Evolutionary conservation across 2,329 filamentous ascomycete genomes (phyloP).

Genomic region (Phyllosticta capitalensis): DNA sequence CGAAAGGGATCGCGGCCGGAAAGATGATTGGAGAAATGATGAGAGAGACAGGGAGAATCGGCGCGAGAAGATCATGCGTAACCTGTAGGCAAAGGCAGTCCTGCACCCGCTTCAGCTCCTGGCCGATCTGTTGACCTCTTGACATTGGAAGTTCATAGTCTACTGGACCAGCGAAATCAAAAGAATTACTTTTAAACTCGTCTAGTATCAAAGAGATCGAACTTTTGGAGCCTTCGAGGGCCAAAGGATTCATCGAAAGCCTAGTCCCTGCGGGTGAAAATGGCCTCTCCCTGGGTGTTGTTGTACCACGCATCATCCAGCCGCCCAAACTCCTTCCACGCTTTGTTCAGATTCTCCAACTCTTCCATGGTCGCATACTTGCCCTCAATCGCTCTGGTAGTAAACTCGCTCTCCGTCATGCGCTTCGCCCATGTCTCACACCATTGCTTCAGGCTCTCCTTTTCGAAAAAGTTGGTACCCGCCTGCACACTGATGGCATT

Average conservation of each 20-base stretch:
- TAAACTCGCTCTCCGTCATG: slow-evolving; percentile 26
- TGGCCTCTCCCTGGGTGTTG: slow-evolving; percentile 34
- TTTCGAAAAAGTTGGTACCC: slow-evolving; percentile 6
- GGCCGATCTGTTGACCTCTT: no score
- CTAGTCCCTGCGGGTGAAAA: slow-evolving; percentile 13
- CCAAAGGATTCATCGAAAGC: neutral
- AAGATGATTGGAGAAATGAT: neutral
- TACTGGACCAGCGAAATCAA: no score
- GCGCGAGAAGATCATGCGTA: slow-evolving; percentile 2
- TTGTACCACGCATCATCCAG: slow-evolving; percentile 35
- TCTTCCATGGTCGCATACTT: slow-evolving; percentile 29
- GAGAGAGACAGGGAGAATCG: slow-evolving; percentile 3
- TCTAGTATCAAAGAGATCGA: neutral
- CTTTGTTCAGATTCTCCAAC: slow-evolving; percentile 29
- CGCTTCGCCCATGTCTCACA: slow-evolving; percentile 32
- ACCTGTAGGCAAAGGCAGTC: neutral
- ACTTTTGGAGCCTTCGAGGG: neutral
- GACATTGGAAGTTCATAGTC: no score
- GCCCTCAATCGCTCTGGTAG: slow-evolving; percentile 27
- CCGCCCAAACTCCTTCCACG: slow-evolving; percentile 32
- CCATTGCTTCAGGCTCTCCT: slow-evolving; percentile 30
- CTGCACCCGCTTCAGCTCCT: no score
- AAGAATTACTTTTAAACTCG: neutral
- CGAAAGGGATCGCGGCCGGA: neutral
- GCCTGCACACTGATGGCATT: slow-evolving; percentile 14